phyloP scores from a whole-genome alignment of 345 rosid species.

The Ceriops zippeliana region DNA sequence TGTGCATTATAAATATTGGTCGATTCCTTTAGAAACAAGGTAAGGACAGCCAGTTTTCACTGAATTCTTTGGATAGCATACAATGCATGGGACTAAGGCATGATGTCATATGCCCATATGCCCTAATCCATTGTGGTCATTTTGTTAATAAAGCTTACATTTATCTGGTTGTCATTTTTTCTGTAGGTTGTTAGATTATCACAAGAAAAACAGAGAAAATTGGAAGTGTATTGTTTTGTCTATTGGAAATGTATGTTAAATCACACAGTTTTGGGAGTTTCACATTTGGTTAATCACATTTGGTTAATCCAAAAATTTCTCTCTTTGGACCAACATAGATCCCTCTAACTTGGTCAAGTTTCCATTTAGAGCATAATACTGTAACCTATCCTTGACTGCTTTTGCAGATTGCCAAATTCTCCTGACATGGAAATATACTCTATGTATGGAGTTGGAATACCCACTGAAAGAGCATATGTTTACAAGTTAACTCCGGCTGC shows the following conservation, averaged over 20 bases:
- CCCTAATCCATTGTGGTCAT: not conserved
- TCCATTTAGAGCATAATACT: too few species aligned
- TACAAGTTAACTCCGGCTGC: constrained; percentile 60
- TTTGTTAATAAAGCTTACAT: not conserved
- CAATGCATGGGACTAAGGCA: not conserved
- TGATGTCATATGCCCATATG: not conserved
- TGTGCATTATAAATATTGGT: constrained; percentile 58
- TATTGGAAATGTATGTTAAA: not conserved
- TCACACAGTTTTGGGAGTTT: not conserved
- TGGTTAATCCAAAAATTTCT: not conserved
- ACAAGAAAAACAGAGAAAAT: not conserved
- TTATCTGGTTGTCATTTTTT: not conserved
- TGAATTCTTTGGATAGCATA: not conserved
- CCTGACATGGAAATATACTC: constrained; percentile 88
- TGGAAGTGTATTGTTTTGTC: not conserved
- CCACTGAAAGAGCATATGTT: constrained; percentile 79
- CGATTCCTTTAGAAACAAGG: constrained; percentile 68
- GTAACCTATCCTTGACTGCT: constrained; percentile 1
- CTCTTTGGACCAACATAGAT: not conserved
- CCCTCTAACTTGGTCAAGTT: too few species aligned
- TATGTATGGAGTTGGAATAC: constrained; percentile 84
- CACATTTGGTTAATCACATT: too few species aligned
- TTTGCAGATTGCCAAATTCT: constrained; percentile 77
- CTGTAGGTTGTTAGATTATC: not conserved
- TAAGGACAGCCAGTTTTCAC: constrained; percentile 20